Conservation (phyloP, 2,329 filamentous ascomycete genomes). For the Cytospora piceae region DNA sequence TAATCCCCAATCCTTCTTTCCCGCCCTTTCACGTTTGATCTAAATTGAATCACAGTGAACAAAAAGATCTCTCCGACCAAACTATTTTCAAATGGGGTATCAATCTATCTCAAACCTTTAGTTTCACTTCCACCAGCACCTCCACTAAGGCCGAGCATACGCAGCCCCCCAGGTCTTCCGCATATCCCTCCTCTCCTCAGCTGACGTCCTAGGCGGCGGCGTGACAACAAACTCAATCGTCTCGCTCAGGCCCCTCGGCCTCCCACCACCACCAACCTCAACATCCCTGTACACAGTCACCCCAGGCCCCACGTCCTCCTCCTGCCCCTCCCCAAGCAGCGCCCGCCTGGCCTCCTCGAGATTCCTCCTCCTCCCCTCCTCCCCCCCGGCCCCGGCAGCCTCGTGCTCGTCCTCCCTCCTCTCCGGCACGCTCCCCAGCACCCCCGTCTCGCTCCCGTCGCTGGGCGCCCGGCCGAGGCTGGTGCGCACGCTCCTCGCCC, state of each 20-base stretch:
- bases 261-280: constrained; percentile 11
- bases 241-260: constrained; percentile 26
- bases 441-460: constrained; percentile 32
- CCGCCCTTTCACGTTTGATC: too few species aligned
- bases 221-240: constrained; percentile 29
- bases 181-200: neutral
- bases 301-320: neutral
- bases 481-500: constrained; percentile 28
- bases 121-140: neutral
- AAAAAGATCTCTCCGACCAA: too few species aligned
- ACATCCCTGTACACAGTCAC: neutral
- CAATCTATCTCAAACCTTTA: neutral
- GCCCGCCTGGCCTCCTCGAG: constrained; percentile 23
- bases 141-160: constrained; percentile 1
- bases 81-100: neutral
- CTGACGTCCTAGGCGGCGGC: constrained; percentile 22
- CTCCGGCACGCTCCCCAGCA: constrained; percentile 17
- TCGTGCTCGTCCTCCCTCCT: constrained; percentile 8
- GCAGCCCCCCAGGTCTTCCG: constrained; percentile 21
- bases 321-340: constrained; percentile 14
- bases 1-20: too few species aligned
- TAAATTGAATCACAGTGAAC: too few species aligned
- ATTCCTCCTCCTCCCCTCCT: constrained; percentile 9
- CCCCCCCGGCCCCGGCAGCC: neutral
- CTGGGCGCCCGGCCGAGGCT: constrained; percentile 33